Percentiles rank a stretch among this genome's conserved stretches.
phyloP scores from a whole-genome alignment of 108 stramenopile species.

The Cyclotella atomus region DNA sequence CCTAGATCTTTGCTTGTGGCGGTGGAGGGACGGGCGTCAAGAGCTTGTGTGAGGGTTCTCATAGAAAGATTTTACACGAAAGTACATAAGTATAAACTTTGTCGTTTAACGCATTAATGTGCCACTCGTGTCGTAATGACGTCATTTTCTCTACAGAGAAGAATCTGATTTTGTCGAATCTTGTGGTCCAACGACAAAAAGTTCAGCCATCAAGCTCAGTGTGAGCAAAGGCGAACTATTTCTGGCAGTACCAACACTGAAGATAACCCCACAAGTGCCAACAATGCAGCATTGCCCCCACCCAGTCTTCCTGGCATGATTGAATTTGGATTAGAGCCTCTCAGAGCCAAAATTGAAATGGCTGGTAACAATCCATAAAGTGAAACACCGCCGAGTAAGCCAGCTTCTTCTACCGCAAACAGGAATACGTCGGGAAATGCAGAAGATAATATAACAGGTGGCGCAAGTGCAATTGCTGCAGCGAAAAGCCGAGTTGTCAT shows the following conservation, averaged over 20 bases:
- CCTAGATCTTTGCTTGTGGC: too few species aligned
- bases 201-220: not conserved
- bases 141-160: too few species aligned
- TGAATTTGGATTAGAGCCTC: constrained; percentile 8
- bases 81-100: too few species aligned
- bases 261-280: constrained; percentile 27
- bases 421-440: constrained; percentile 48
- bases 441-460: constrained; percentile 42
- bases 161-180: too few species aligned
- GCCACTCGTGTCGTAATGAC: too few species aligned
- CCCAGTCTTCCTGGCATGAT: constrained; percentile 47
- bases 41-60: too few species aligned
- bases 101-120: too few species aligned
- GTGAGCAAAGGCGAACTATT: constrained; percentile 12
- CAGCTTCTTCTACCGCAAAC: constrained; percentile 47
- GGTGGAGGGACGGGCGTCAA: too few species aligned
- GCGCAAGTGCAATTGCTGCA: constrained; percentile 38
- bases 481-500: constrained; percentile 27
- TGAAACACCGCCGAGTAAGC: constrained; percentile 46
- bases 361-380: constrained; percentile 52
- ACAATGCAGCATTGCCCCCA: constrained; percentile 34
- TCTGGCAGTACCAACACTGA: constrained; percentile 41
- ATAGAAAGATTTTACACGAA: too few species aligned
- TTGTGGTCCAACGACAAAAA: not conserved
- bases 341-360: constrained; percentile 36